phyloP scores from a whole-genome alignment of 768 basidiomycete genomes.

The Lentinula sp. region DNA sequence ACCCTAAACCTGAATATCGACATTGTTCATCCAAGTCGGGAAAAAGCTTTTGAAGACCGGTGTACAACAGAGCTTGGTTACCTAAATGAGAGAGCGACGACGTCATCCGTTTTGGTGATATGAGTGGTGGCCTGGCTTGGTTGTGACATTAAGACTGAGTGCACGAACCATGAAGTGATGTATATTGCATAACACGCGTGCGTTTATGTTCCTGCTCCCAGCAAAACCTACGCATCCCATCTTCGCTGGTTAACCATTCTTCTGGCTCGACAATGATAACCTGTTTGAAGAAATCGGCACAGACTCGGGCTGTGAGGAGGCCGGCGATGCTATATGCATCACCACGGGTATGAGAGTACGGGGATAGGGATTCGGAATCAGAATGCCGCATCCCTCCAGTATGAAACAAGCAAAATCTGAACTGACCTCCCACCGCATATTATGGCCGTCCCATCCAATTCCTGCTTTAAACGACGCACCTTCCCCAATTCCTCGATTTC shows the following conservation, averaged over 20 bases:
- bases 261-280: constrained; percentile 23
- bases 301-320: constrained; percentile 18
- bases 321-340: constrained; percentile 16
- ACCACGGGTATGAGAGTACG: too few relatives aligned
- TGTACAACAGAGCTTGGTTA: too few relatives aligned
- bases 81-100: background rate
- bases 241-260: constrained; percentile 12
- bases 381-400: too few relatives aligned
- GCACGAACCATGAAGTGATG: constrained; percentile 8
- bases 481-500: too few relatives aligned
- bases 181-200: constrained; percentile 13
- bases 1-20: constrained; percentile 11
- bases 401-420: too few relatives aligned
- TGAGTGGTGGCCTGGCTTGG: too few relatives aligned
- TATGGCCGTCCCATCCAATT: too few relatives aligned
- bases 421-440: too few relatives aligned
- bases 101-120: too few relatives aligned
- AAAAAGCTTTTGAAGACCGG: constrained; percentile 13
- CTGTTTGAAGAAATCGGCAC: constrained; percentile 19
- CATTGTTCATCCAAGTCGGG: constrained; percentile 12
- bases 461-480: too few relatives aligned
- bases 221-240: background rate
- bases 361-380: too few relatives aligned
- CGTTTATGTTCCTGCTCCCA: constrained; percentile 7
- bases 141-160: too few relatives aligned